These are phyloP conservation scores for Megacollybia marginata DNA, from an alignment of 768 basidiomycete genomes.

Conservation along the genomic window DNA sequence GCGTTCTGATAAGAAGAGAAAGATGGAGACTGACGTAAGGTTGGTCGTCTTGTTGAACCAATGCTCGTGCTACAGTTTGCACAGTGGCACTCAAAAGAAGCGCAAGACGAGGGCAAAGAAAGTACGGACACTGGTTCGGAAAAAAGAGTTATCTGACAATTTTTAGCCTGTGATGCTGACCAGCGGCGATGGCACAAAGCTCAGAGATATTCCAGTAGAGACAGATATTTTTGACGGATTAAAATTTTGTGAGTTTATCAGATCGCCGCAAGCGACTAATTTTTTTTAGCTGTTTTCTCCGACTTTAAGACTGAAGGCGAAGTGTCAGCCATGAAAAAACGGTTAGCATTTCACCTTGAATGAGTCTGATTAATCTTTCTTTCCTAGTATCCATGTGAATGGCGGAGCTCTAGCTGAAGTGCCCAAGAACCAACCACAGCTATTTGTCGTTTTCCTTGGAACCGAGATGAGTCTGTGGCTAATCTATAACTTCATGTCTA, in stretches of 20 bases:
- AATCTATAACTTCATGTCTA: background rate
- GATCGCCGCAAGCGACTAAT: too few species aligned
- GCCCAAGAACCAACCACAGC: conserved; percentile 42
- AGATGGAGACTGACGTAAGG: conserved; percentile 58
- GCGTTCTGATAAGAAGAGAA: conserved; percentile 63
- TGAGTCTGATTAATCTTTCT: background rate
- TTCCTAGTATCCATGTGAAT: conserved; percentile 44
- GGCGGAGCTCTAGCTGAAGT: conserved; percentile 64
- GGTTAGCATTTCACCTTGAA: background rate
- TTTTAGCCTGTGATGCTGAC: conserved; percentile 14
- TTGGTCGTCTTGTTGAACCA: conserved; percentile 15
- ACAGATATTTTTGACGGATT: conserved; percentile 64
- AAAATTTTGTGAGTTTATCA: conserved; percentile 62
- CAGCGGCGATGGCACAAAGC: conserved; percentile 38
- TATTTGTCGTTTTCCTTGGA: conserved; percentile 65
- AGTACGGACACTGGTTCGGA: conserved; percentile 21
- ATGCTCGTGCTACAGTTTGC: conserved; percentile 1
- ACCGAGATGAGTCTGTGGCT: conserved; percentile 51
- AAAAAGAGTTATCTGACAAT: background rate
- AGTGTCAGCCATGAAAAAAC: too few species aligned
- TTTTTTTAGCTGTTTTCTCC: too few species aligned
- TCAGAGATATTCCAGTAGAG: conserved; percentile 50
- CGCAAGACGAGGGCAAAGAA: conserved; percentile 46
- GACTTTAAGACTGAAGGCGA: too few species aligned
- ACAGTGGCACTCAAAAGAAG: conserved; percentile 49